Evolutionary conservation across 2,329 filamentous ascomycete species (phyloP), one percentile per base, ranked within the genome.

Genomic region (Trichoderma pleuroti): DNA sequence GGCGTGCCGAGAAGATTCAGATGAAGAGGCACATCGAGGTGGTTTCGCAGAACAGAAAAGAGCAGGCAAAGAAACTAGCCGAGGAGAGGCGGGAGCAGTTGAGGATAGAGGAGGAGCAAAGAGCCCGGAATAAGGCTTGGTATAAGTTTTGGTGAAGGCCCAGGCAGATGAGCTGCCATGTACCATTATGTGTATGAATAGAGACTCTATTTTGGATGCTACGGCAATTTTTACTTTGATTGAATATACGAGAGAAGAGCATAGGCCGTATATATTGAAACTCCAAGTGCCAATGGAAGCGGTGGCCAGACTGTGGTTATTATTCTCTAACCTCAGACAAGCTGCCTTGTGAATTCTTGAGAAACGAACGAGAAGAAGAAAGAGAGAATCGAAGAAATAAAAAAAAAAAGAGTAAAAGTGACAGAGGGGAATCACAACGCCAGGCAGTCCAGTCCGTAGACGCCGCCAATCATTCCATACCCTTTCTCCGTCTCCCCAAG

Each of bases 21-120:
- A 95, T 99, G 90, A 92, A 92, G 79, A 86, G 93, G 74, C 92
- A 92, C 5, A 91, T 97, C 69, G 93, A 97, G 78, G 88, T 84
- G 42, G 81, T 80, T 57, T 76, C 78, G 57, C 77, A 81, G 87
- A 90, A 78, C 86, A 90, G 76, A 79, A 83, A 73, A 80, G 82
- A 79, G 69, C 81, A 82, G 73, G 83, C 81, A 71, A 82, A 81
- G 74, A 82, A 82, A 74, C 82, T 85, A 72, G 82, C 81, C 54
- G 82, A 82, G 68, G 83, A 84, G 72, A 76, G 75, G 72, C 78
- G 78, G 75, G 79, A 78, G 74, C 77, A 76, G 73, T 73, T 76
- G 62, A 71, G 75, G 71, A 57, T 76, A 49, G 77, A 80, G 69
- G 77, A 77, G 68, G 79, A 81, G 72, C 75, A 74, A 42, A 78